Conservation (phyloP, 1,139 yeast species). For the Candida labiduridarum region DNA sequence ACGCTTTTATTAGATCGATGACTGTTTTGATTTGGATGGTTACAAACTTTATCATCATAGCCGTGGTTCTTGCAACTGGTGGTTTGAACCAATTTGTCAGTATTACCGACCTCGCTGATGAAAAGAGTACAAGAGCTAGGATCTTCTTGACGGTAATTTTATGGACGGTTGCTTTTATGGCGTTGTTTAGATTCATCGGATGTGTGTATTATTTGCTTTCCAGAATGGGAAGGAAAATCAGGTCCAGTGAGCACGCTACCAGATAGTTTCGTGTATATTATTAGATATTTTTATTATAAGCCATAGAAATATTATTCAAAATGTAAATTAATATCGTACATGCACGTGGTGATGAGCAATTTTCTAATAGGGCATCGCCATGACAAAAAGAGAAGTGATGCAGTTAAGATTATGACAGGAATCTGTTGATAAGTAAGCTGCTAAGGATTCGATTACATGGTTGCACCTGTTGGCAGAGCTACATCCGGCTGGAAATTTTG, state of each 20-base stretch:
- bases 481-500: no score
- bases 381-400: no score
- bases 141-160: constrained; percentile 71
- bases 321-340: neutral
- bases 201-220: constrained; percentile 59
- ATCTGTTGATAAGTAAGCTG: no score
- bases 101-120: constrained; percentile 16
- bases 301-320: no score
- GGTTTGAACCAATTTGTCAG: constrained; percentile 48
- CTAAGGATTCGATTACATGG: no score
- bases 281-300: neutral
- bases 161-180: constrained; percentile 83
- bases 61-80: constrained; percentile 72
- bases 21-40: constrained; percentile 81
- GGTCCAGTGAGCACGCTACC: constrained; percentile 22
- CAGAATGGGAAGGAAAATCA: constrained; percentile 31
- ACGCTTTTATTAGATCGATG: constrained; percentile 78
- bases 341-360: neutral
- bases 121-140: constrained; percentile 29
- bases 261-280: constrained; percentile 5
- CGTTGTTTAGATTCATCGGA: constrained; percentile 72
- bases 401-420: no score
- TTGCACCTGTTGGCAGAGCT: no score
- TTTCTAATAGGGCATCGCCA: neutral
- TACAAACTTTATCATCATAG: constrained; percentile 70